These are phyloP conservation scores for Solanum piurae DNA, from an alignment of 257 asterid species.

Conservation along the genomic window DNA sequence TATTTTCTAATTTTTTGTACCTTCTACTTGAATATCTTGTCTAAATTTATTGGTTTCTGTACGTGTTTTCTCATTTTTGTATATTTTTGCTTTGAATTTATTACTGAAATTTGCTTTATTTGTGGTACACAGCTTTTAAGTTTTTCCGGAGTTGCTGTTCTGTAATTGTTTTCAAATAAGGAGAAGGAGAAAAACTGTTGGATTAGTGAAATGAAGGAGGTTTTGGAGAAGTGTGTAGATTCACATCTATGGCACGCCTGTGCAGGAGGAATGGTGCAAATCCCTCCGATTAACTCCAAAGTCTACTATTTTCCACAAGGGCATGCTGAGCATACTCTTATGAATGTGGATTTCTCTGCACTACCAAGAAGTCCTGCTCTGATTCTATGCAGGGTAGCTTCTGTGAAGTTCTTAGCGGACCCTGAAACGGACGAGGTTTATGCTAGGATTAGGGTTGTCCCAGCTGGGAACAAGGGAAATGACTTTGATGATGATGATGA, in stretches of 20 bases:
- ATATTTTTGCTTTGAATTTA: neutral
- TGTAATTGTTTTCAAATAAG: neutral
- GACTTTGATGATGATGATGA: constrained; percentile 16
- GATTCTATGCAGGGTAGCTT: constrained; percentile 46
- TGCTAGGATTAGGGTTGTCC: constrained; percentile 27
- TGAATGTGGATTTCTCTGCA: constrained; percentile 36
- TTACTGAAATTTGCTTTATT: neutral
- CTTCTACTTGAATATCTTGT: neutral
- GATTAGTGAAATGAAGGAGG: constrained; percentile 15
- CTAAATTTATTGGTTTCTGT: neutral
- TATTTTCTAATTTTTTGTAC: neutral
- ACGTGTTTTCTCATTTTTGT: neutral
- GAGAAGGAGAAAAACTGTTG: neutral
- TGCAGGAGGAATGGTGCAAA: constrained; percentile 61
- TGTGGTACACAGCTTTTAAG: neutral
- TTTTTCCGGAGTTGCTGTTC: neutral
- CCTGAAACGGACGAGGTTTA: constrained; percentile 45
- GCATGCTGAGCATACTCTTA: constrained; percentile 52
- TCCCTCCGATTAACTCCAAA: constrained; percentile 41
- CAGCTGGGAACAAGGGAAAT: constrained; percentile 15
- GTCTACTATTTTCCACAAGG: constrained; percentile 62
- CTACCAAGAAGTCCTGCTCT: constrained; percentile 34
- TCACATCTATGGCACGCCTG: constrained; percentile 73
- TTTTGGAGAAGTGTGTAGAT: constrained; percentile 31
- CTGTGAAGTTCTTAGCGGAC: constrained; percentile 46